Evolutionary conservation across 768 basidiomycete species (phyloP).

Genomic region (Astraeus odoratus): DNA sequence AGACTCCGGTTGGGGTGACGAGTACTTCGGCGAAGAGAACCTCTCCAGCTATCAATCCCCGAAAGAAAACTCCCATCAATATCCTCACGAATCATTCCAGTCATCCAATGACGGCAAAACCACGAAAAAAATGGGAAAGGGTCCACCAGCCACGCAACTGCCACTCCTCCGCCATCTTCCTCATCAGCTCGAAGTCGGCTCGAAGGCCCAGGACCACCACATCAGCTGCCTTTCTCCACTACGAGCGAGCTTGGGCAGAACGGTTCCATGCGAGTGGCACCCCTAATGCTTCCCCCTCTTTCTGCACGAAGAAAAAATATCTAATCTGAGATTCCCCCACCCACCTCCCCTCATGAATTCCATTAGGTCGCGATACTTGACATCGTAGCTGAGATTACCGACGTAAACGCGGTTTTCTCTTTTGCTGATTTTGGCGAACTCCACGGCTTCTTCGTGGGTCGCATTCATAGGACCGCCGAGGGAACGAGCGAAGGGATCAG

Average conservation of each 20-base stretch:
- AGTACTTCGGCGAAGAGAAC: conserved; percentile 99
- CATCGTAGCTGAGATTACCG: conserved; percentile 97
- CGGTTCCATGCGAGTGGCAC: conserved; percentile 26
- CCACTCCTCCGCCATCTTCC: conserved; percentile 25
- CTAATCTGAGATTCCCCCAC: conserved; percentile 71
- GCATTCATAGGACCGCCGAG: conserved; percentile 89
- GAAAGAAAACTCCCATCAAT: conserved; percentile 92
- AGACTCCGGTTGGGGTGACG: conserved; percentile 91
- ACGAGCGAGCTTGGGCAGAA: conserved; percentile 31
- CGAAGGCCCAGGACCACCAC: conserved; percentile 20
- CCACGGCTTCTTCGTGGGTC: conserved; percentile 87
- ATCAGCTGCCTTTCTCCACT: conserved; percentile 26
- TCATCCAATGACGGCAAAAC: conserved; percentile 42
- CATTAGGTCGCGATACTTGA: conserved; percentile 98
- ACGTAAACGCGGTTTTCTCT: conserved; percentile 98
- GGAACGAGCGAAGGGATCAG: conserved; percentile 68
- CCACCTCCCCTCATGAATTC: conserved; percentile 99
- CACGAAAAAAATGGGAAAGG: conserved; percentile 33
- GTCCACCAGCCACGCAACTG: conserved; percentile 27
- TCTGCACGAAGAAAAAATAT: conserved; percentile 42
- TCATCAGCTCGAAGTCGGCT: conserved; percentile 30
- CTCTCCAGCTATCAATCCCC: conserved; percentile 94
- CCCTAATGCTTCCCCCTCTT: conserved; percentile 23
- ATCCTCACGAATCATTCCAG: conserved; percentile 64
- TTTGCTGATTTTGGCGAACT: conserved; percentile 94